A percentile compares a stretch with the other conserved stretches of the same genome.
phyloP scores from a whole-genome alignment of 306 rosid species.

The Quercus dentata region DNA sequence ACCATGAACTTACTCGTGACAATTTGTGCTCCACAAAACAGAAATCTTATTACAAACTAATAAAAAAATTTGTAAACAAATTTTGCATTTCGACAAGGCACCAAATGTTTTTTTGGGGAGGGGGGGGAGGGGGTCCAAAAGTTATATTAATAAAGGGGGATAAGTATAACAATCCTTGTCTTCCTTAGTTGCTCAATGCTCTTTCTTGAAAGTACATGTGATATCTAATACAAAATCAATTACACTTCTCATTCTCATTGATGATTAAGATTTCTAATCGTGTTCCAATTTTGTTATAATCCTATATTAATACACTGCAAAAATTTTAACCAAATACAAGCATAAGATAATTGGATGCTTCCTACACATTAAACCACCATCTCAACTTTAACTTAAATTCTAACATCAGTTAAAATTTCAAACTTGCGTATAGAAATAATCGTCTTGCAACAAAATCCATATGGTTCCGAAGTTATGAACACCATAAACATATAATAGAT shows the following conservation, averaged over 20 bases:
- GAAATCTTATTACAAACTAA: background rate
- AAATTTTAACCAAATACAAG: background rate
- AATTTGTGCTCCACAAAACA: background rate
- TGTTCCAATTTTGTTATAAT: background rate
- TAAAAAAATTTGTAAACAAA: background rate
- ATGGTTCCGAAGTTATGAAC: background rate
- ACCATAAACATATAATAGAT: background rate
- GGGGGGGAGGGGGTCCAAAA: background rate
- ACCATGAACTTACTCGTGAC: background rate
- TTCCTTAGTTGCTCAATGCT: background rate
- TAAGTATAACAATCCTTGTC: background rate
- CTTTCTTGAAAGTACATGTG: background rate
- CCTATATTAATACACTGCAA: background rate
- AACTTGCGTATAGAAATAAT: background rate
- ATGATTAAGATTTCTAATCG: background rate
- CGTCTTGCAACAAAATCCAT: background rate
- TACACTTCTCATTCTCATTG: background rate
- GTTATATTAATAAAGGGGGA: background rate
- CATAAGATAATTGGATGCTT: background rate
- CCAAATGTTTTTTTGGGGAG: too few species aligned
- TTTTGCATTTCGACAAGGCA: background rate
- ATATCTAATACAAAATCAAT: background rate
- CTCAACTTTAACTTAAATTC: background rate
- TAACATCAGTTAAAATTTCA: background rate
- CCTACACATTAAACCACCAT: background rate